Evolutionary conservation across 2,329 filamentous ascomycete genomes (phyloP).

Genomic region (Fonsecaea multimorphosa): DNA sequence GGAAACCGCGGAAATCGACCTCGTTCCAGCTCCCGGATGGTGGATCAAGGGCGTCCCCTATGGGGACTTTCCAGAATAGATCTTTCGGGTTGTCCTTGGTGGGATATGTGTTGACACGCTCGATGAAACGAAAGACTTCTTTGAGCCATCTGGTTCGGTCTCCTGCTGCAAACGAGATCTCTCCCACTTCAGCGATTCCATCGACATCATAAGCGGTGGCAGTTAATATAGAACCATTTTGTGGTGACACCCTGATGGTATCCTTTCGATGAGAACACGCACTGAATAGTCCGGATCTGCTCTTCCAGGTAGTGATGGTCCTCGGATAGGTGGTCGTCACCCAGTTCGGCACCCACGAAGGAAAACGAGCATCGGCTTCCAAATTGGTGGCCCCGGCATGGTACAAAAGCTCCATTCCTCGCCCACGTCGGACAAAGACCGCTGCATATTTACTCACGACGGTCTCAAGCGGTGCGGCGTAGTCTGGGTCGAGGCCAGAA

Average conservation of each 20-base stretch:
- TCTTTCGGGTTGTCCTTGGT: neutral
- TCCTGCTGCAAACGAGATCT: neutral
- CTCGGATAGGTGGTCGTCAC: neutral
- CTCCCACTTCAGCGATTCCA: neutral
- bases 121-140: neutral
- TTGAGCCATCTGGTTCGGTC: neutral
- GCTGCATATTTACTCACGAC: neutral
- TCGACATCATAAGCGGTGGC: neutral
- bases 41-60: neutral
- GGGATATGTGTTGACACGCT: neutral
- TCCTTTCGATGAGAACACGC: neutral
- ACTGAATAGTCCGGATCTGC: neutral
- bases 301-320: neutral
- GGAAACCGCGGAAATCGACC: constrained; percentile 3
- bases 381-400: neutral
- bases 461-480: neutral
- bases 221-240: neutral
- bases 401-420: neutral
- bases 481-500: neutral
- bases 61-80: neutral
- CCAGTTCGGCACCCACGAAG: constrained; percentile 3
- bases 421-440: neutral
- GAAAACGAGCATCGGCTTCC: neutral
- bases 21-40: neutral
- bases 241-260: neutral